phyloP scores from a whole-genome alignment of 2,329 filamentous ascomycete genomes.

The Phialemonium atrogriseum region DNA sequence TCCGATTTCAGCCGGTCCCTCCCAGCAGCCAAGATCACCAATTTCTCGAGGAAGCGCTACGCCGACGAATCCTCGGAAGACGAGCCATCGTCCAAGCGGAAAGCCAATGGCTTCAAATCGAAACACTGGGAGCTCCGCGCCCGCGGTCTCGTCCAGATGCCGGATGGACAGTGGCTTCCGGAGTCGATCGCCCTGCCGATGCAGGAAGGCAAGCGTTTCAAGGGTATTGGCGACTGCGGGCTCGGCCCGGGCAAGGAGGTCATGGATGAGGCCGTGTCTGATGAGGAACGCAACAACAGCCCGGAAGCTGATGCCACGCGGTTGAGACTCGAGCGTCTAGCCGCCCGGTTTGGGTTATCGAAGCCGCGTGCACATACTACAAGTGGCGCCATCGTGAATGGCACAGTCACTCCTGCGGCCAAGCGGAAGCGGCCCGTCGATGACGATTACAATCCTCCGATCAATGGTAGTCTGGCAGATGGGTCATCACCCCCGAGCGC shows the following conservation, averaged over 20 bases:
- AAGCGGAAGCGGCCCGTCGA: slow-evolving; percentile 1
- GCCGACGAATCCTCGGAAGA: slow-evolving; percentile 11
- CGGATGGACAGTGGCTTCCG: slow-evolving; percentile 44
- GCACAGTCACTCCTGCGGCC: neutral
- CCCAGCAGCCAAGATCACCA: slow-evolving; percentile 9
- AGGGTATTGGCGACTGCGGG: slow-evolving; percentile 28
- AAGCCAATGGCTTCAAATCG: slow-evolving; percentile 18
- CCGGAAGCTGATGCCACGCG: neutral
- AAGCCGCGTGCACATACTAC: neutral
- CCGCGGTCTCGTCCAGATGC: slow-evolving; percentile 37
- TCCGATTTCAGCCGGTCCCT: slow-evolving; percentile 14
- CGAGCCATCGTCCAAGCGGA: slow-evolving; percentile 18
- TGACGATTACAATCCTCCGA: neutral
- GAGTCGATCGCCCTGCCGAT: slow-evolving; percentile 41
- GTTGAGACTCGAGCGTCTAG: neutral
- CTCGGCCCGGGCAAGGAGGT: slow-evolving; percentile 11
- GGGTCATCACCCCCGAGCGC: slow-evolving; percentile 4
- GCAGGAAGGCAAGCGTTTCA: slow-evolving; percentile 30
- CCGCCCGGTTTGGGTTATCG: neutral
- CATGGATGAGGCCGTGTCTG: neutral
- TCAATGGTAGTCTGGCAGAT: neutral
- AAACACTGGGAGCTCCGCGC: slow-evolving; percentile 26
- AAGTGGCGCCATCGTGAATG: neutral
- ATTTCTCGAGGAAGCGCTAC: slow-evolving; percentile 14
- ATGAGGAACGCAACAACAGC: neutral